Evolutionary conservation across 805 yeast genomes (phyloP), one percentile per base, ranked within the genome.

Genomic region (Candida yuanshanica): DNA sequence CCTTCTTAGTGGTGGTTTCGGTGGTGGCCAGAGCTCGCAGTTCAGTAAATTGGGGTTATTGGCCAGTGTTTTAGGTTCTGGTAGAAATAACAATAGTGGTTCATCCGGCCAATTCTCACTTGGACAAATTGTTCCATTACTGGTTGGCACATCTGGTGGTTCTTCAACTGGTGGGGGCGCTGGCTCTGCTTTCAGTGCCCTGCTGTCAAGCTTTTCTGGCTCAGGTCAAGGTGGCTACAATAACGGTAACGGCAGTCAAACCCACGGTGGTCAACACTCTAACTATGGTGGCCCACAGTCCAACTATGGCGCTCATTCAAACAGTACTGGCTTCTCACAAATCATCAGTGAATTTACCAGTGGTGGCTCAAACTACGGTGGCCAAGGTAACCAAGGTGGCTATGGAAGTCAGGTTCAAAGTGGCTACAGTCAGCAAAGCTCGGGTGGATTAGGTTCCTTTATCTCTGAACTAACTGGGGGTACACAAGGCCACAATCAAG

Each of bases 1-100:
- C 1, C 33, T 56, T 16, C 26, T 47, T 40, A 44, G 51, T 20
- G 52, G 57, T 42, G 52, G 52, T 4, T 16, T 20, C 1, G 21
- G 38, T 24, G 39, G 49, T 25, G 50, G 49, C n/a, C 31, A 27
- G 10, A 40, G 49, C 4, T 38, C 45, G 6, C 49, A 46, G 24
- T 17, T 43, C 1, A 34, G 47, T 12, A 50, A 47, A 38, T 39
- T 52, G 37, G 29, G 44, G 3, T 17, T 52, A 24, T 35, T 52
- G 23, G 27, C 47, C 7, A 24, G 48, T 14, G 39, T 52, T 7
- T 42, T 52, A 9, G 42, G 48, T 36, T 37, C 43, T 27, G 23
- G 40, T 20, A n/a, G n/a, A n/a, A 33, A 21, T 25, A 24, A 13
- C 36, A 35, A 17, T 12, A 16, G 16, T 4, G 31, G 31, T 11